Base-by-base conservation (phyloP, 1,284 basidiomycete species). In the Rhodotorula glutinis region DNA sequence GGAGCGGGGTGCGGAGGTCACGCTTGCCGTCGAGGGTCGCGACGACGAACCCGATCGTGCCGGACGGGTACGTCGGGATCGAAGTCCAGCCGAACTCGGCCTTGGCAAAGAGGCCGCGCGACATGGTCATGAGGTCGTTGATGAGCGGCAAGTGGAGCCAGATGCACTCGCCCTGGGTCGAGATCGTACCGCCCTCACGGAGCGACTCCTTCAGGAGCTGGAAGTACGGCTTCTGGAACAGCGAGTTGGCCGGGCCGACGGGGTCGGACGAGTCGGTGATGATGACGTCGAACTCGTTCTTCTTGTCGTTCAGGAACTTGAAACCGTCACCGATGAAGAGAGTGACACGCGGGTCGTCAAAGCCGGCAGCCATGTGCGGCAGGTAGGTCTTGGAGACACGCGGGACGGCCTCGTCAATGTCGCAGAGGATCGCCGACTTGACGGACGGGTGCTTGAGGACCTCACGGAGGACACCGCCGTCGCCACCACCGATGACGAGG, bases 211-310 rank as follows among this genome's bases (percentile, higher is more conserved):
- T 86, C 70, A 98, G 86, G 57, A 98, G 87, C 78, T 92, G 86
- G 82, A 98, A 99, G 86, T 97, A 98, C 2, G 94, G 91, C 79
- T 93, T 91, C 82, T 98, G 86, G 85, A 98, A 98, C 73, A 98
- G 88, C 38, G 90, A 87, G 67, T 88, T 88, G 60, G 95, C 95
- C 54, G 95, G 95, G 51, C 96, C 95, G 68, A 97, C 93, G 56
- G 96, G 95, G 81, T 98, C 96, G 30, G 94, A 98, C 47, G 94
- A 98, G 81, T 98, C 95, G 73, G 92, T 98, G 82, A 98, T 90
- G 83, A 98, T 98, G 73, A 91, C 92, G 78, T 99, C 95, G 86
- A 97, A 99, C 71, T 88, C 87, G 72, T 87, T 84, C 76, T 90
- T 86, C 80, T 95, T 89, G 70, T 92, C 88, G 54, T 89, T 87